Conservation (phyloP, 2,329 filamentous ascomycete species). For the Cryphonectria japonica region DNA sequence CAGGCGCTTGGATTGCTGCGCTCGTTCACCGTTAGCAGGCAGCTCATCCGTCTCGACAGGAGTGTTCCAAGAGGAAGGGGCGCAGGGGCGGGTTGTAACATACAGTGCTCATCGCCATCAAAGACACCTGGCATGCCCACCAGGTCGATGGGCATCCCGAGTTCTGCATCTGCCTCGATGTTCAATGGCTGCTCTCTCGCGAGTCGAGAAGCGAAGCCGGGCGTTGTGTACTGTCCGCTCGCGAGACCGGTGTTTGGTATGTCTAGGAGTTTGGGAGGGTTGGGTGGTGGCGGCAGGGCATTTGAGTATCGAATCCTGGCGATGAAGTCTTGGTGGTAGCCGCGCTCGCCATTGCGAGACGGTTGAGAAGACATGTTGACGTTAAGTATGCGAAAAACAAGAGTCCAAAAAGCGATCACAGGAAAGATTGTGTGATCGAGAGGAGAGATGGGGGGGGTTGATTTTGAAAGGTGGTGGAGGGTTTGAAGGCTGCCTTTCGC, state of each 20-base stretch:
- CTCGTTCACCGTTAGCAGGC: slow-evolving; percentile 30
- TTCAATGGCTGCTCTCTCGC: slow-evolving; percentile 92
- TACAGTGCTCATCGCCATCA: slow-evolving; percentile 92
- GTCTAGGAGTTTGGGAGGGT: slow-evolving; percentile 93
- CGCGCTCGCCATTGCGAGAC: slow-evolving; percentile 55
- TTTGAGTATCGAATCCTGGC: slow-evolving; percentile 95
- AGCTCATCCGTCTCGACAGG: neutral
- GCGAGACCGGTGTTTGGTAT: slow-evolving; percentile 92
- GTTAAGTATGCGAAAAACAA: neutral
- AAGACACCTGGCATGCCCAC: slow-evolving; percentile 95
- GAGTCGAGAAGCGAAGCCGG: slow-evolving; percentile 85
- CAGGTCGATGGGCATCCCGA: slow-evolving; percentile 95
- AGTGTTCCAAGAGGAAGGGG: neutral
- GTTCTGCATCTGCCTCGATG: slow-evolving; percentile 95
- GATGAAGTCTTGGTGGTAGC: slow-evolving; percentile 91
- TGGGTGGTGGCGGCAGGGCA: slow-evolving; percentile 89
- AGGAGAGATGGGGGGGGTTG: neutral
- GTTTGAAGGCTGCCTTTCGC: neutral
- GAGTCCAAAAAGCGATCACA: neutral
- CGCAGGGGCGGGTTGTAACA: slow-evolving; percentile 37
- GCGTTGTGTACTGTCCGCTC: slow-evolving; percentile 85
- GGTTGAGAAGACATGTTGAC: slow-evolving; percentile 46
- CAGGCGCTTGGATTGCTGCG: slow-evolving; percentile 79
- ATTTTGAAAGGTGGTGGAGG: neutral
- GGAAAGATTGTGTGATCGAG: neutral